Conservation (phyloP, 129 eudicot species). For the Saposhnikovia divaricata region DNA sequence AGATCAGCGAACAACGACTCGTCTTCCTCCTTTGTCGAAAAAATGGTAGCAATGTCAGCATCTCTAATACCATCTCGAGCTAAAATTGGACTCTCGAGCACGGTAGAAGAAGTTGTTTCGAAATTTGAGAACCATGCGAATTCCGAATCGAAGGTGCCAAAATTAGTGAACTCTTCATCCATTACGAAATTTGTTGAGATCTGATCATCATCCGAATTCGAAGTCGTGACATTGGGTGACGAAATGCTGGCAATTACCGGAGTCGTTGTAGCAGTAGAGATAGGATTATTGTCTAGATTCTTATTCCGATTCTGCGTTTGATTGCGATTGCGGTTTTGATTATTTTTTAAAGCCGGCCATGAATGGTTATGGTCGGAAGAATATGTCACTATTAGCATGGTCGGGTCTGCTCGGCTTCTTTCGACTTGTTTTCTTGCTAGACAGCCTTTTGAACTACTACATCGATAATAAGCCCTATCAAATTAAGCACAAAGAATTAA, state of each 20-base stretch:
- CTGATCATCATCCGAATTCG: slow-evolving; percentile 19
- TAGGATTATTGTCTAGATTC: neutral
- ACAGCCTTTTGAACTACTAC: slow-evolving; percentile 95
- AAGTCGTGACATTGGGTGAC: neutral
- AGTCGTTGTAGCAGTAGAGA: neutral
- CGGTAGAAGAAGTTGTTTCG: slow-evolving; percentile 38
- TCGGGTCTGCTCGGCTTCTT: slow-evolving; percentile 69
- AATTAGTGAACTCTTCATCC: slow-evolving; percentile 23
- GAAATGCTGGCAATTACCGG: neutral
- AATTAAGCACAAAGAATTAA: slow-evolving; percentile 10
- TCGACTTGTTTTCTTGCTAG: slow-evolving; percentile 98
- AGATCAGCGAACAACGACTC: slow-evolving; percentile 83
- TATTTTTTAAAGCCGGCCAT: slow-evolving; percentile 56
- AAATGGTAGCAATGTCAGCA: slow-evolving; percentile 42
- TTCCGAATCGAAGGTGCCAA: slow-evolving; percentile 10
- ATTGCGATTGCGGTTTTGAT: slow-evolving; percentile 16
- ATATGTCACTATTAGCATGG: slow-evolving; percentile 68
- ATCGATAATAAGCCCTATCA: slow-evolving; percentile 86
- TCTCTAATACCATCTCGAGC: slow-evolving; percentile 27
- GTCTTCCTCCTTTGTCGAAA: slow-evolving; percentile 64
- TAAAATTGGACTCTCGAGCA: slow-evolving; percentile 49
- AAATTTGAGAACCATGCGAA: slow-evolving; percentile 47
- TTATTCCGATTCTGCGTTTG: slow-evolving; percentile 11
- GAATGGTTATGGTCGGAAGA: slow-evolving; percentile 86
- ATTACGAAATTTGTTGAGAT: neutral